Conservation (phyloP, 2,329 filamentous ascomycete species). For the Stylonectria norvegica region DNA sequence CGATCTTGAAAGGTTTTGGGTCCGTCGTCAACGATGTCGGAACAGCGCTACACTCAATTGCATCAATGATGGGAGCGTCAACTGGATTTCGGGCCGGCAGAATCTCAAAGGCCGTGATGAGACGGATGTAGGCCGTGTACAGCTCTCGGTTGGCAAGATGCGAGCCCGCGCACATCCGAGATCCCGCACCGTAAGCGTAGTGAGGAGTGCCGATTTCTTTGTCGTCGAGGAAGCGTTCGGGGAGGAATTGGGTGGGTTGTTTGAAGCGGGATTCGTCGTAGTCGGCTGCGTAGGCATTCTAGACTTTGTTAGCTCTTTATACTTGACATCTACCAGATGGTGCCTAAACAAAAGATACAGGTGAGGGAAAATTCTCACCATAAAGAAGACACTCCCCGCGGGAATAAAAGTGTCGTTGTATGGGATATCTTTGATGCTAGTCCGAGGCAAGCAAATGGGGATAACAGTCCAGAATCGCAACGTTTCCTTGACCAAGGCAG, state of each 20-base stretch:
- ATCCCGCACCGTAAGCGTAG: conserved; percentile 60
- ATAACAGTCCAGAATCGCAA: conserved; percentile 78
- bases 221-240: conserved; percentile 64
- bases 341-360: neutral
- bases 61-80: conserved; percentile 53
- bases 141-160: conserved; percentile 63
- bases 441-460: conserved; percentile 71
- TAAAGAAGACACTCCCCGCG: conserved; percentile 74
- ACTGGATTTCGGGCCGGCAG: conserved; percentile 41
- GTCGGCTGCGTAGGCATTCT: conserved; percentile 72
- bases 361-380: conserved; percentile 44
- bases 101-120: conserved; percentile 58
- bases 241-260: conserved; percentile 59
- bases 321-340: neutral
- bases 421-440: conserved; percentile 67
- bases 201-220: conserved; percentile 55
- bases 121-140: conserved; percentile 56
- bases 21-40: conserved; percentile 59
- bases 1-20: conserved; percentile 60
- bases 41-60: conserved; percentile 54
- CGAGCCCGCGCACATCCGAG: conserved; percentile 60
- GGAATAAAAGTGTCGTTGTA: conserved; percentile 68
- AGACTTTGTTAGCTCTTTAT: neutral
- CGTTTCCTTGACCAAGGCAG: conserved; percentile 74
- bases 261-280: conserved; percentile 69